Percentiles rank a stretch among this genome's conserved stretches.
Evolutionary conservation across 2,329 filamentous ascomycete species (phyloP).

Genomic region (Aspergillus cejpii): DNA sequence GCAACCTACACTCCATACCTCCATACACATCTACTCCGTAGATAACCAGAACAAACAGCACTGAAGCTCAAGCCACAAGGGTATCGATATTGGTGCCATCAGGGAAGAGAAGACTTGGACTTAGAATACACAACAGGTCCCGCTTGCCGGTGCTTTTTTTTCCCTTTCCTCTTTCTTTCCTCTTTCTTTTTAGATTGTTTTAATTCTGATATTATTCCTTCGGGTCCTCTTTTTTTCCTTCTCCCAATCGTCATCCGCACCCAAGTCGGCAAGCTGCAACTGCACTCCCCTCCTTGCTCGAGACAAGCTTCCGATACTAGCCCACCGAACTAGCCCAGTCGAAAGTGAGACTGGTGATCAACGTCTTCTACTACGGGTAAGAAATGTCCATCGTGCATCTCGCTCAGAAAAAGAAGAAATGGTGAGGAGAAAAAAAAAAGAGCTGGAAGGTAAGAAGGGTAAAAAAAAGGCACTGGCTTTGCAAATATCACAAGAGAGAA

Average conservation of each 20-base stretch:
- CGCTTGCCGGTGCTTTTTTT: slow-evolving; percentile 1
- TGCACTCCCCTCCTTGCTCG: neutral
- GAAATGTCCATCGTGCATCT: slow-evolving; percentile 6
- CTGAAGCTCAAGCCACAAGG: slow-evolving; percentile 25
- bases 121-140: slow-evolving; percentile 27
- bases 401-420: slow-evolving; percentile 12
- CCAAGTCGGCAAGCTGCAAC: neutral
- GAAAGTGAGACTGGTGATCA: neutral
- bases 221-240: slow-evolving; percentile 8
- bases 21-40: too few relatives aligned
- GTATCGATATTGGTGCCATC: slow-evolving; percentile 33
- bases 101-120: slow-evolving; percentile 15
- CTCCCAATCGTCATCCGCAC: slow-evolving; percentile 9
- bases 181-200: slow-evolving; percentile 6
- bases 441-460: slow-evolving; percentile 5
- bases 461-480: slow-evolving; percentile 12
- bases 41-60: neutral
- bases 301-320: slow-evolving; percentile 6
- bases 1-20: too few relatives aligned
- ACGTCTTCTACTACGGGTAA: slow-evolving; percentile 1
- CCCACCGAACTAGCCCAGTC: too few relatives aligned
- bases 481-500: slow-evolving; percentile 23
- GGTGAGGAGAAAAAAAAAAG: slow-evolving; percentile 6
- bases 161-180: slow-evolving; percentile 14
- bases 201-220: too few relatives aligned